Evolutionary conservation across 176 grass and related monocot species (phyloP).

Genomic region (Carex myosuroides): DNA sequence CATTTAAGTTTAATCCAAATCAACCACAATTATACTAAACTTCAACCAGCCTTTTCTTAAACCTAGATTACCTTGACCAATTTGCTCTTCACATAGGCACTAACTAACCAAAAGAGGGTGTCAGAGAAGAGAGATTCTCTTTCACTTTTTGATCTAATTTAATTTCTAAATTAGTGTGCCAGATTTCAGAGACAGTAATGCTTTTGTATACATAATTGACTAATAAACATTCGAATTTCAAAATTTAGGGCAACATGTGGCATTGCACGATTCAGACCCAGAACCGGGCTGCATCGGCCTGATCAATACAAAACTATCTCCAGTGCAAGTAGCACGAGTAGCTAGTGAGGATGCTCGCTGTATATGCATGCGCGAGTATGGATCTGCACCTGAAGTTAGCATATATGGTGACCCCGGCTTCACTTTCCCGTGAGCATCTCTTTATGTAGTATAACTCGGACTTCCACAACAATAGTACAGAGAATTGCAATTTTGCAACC

Average conservation of each 20-base stretch:
- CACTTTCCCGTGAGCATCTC: conserved; percentile 74
- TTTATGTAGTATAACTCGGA: neutral
- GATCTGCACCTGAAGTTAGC: conserved; percentile 80
- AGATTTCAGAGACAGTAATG: neutral
- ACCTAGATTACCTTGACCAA: neutral
- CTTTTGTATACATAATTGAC: neutral
- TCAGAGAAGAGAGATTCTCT: neutral
- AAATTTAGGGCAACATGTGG: conserved; percentile 91
- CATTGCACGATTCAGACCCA: conserved; percentile 71
- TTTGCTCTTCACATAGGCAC: neutral
- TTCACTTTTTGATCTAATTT: neutral
- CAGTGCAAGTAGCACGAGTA: conserved; percentile 55
- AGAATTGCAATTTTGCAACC: neutral
- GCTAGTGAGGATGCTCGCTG: conserved; percentile 86
- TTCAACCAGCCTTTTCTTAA: neutral
- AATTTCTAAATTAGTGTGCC: neutral
- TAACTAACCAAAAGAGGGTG: neutral
- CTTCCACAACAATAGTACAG: neutral
- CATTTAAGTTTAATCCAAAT: neutral
- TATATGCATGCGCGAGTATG: conserved; percentile 80
- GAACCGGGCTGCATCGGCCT: conserved; percentile 71
- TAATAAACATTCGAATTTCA: conserved; percentile 5
- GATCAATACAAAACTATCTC: conserved; percentile 83
- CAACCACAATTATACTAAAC: neutral
- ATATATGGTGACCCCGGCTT: conserved; percentile 84